Evolutionary conservation across 495 filamentous ascomycete genomes (phyloP).

Genomic region (Talaromyces ruber): DNA sequence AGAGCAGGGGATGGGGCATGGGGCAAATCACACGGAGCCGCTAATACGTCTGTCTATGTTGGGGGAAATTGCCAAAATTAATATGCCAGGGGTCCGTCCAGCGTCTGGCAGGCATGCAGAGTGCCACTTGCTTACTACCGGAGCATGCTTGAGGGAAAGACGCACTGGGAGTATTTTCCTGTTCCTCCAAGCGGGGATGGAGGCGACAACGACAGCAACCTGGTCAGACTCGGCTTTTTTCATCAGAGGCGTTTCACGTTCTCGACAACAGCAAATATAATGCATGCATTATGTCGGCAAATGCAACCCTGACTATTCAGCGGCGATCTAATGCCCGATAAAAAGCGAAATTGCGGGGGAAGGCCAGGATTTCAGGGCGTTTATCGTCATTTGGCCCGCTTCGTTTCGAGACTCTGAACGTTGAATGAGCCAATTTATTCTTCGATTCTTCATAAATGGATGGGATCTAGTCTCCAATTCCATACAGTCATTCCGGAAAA

Average conservation of each 20-base stretch:
- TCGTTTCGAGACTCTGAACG: background rate
- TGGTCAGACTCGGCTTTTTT: background rate
- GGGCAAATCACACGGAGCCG: background rate
- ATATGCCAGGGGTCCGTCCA: background rate
- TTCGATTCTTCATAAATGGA: background rate
- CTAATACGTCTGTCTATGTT: background rate
- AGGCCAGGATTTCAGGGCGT: background rate
- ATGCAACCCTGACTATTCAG: constrained; percentile 1
- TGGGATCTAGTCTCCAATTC: background rate
- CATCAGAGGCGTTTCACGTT: background rate
- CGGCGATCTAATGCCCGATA: background rate
- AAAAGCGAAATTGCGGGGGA: background rate
- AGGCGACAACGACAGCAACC: background rate
- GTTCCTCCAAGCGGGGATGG: background rate
- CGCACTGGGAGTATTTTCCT: background rate
- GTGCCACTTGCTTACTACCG: background rate
- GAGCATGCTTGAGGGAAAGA: background rate
- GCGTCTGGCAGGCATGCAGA: background rate
- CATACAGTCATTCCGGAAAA: background rate
- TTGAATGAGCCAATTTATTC: background rate
- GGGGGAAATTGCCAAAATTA: background rate
- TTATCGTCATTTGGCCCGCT: background rate
- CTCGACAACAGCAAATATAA: background rate
- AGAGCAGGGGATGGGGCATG: background rate
- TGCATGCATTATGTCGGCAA: constrained; percentile 1